Evolutionary conservation across 192 early-diverging fungal species (phyloP), one percentile per base, ranked within the genome.

Genomic region (Hyaloraphidium curvatum): DNA sequence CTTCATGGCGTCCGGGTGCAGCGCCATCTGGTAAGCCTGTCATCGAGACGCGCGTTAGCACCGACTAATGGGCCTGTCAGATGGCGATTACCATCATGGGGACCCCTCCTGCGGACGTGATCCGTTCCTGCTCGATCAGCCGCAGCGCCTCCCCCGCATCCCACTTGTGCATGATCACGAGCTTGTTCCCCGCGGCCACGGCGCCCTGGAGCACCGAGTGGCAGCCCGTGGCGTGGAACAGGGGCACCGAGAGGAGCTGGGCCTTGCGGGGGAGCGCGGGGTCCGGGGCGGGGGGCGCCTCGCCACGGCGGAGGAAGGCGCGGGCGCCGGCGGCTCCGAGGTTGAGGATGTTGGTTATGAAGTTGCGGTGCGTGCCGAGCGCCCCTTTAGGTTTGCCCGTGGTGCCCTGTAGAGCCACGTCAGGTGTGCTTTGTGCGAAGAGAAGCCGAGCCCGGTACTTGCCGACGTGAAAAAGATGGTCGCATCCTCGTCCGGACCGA

Each of bases 181-280:
- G 27, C 17, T 58, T 62, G 22, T n/a, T 26, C 14, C 55, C 55
- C 16, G 13, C n/a, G 4, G 26, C 22, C 23, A 28, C 3, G 19
- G 4, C 4, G 7, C n/a, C 9, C 14, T 17, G 27, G 16, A 55
- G 9, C 7, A 40, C 7, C 3, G 37, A 9, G 17, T 50, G 33
- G n/a, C 33, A 55, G 33, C 37, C 54, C 50, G 55, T 58, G 9
- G 31, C 50, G 50, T 58, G 60, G 30, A 58, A 58, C 2, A 58
- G 51, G 16, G 60, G 55, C n/a, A 50, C 14, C 14, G 37, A 17
- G 21, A 54, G 54, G 3, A 58, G 56, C 4, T 31, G 4, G 11
- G 54, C 11, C 3, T 7, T 23, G 3, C 11, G 40, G 16, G 54
- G 37, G 28, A 31, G 9, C 3, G 9, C 21, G 37, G 54, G 54